Base-by-base conservation (phyloP, 768 basidiomycete species). In the Lentinula lateritia region DNA sequence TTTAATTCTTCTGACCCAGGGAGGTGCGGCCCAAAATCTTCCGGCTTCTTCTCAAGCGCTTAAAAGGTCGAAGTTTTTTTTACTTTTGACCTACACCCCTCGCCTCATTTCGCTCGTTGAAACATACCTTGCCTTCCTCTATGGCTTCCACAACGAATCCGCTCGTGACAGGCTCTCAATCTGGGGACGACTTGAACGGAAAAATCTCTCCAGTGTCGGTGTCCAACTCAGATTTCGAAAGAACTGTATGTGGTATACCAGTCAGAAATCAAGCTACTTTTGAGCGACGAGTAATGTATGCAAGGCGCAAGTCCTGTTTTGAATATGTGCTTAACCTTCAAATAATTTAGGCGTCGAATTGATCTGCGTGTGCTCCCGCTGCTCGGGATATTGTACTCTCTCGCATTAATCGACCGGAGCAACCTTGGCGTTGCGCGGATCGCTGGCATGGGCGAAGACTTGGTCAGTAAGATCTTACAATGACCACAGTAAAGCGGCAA, bases 331-430 rank as follows among this genome's bases (percentile, higher is more conserved):
- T 18, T 9, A 4, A 5, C 23, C 8, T 23, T 39, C 16, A 12
- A 32, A 5, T 48, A 6, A 36, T 28, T 15, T 15, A 77, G 76
- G 63, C 71, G 72, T 38, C 66, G 59, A 35, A 64, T 77, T 48
- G 75, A 77, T 52, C 67, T 71, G 62, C 69, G 75, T 28, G 66
- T 76, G 63, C 65, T 77, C n/a, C 76, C 75, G 23, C 59, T 77
- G 32, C 67, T 75, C 3, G 74, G 74, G 35, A 48, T 73, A 20
- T 58, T 75, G n/a, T 75, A 75, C 56, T 69, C 75, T 39, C 61
- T 74, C 16, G 72, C 75, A 1, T 65, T 75, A 32, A 74, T 75
- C 52, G 74, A 76, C 53, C 66, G 74, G 42, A 68, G 69, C 38
- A 76, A 76, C 53, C 66, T 76, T 23, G 73, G 71, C 5, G 66